phyloP scores from a whole-genome alignment of 768 basidiomycete genomes.

The Russula sp. region DNA sequence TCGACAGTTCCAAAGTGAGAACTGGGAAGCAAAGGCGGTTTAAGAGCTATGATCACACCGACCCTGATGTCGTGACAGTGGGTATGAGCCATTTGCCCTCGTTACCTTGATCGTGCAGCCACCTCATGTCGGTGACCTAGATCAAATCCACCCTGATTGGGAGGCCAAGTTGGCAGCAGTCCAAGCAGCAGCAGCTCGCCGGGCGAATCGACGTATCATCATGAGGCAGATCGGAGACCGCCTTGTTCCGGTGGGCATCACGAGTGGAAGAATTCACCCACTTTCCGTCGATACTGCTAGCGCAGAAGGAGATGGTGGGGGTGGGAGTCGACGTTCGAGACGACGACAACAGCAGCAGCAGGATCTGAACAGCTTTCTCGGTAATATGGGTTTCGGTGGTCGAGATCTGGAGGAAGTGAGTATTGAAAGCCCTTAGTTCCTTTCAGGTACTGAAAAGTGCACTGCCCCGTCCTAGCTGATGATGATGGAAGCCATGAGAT shows the following conservation, averaged over 20 bases:
- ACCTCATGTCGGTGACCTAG: constrained; percentile 34
- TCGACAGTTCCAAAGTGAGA: constrained; percentile 15
- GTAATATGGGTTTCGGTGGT: constrained; percentile 62
- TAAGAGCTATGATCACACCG: constrained; percentile 83
- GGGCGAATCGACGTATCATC: constrained; percentile 92
- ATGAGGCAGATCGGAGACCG: constrained; percentile 99
- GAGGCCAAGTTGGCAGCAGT: constrained; percentile 92
- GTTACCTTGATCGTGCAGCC: constrained; percentile 5
- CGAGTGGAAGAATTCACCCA: constrained; percentile 75
- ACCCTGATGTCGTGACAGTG: constrained; percentile 85
- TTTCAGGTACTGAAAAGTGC: not conserved
- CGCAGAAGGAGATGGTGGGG: constrained; percentile 34
- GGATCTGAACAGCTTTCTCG: constrained; percentile 56
- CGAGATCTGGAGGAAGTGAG: constrained; percentile 89
- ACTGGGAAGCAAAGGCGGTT: constrained; percentile 53
- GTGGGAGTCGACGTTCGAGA: constrained; percentile 47
- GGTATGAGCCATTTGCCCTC: constrained; percentile 41
- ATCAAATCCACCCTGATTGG: constrained; percentile 98
- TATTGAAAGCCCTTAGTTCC: not conserved
- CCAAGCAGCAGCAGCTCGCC: constrained; percentile 89
- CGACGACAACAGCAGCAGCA: constrained; percentile 47
- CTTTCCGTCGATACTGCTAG: constrained; percentile 53
- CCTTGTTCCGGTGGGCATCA: constrained; percentile 93
- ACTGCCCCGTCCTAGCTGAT: constrained; percentile 63
- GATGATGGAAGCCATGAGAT: constrained; percentile 98